Evolutionary conservation across 331 rosid genomes (phyloP).

Genomic region (Rhamnella rubrinervis): DNA sequence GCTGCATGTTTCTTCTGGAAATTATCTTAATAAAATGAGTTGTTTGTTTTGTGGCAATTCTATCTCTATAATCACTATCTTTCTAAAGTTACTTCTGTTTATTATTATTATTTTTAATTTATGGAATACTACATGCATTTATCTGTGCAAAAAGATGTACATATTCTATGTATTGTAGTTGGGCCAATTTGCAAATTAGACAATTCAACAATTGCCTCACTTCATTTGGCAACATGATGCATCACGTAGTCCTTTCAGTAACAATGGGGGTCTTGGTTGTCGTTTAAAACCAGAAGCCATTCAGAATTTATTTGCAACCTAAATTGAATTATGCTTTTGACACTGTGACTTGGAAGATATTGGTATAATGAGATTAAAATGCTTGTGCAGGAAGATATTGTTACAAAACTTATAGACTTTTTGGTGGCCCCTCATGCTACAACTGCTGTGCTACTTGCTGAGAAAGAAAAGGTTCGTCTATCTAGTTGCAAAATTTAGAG

Average conservation of each 20-base stretch:
- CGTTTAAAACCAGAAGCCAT: no score
- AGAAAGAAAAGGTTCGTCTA: conserved; percentile 67
- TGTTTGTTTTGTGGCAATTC: not conserved
- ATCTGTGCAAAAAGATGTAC: not conserved
- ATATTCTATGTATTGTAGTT: not conserved
- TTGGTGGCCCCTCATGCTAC: conserved; percentile 85
- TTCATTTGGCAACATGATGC: not conserved
- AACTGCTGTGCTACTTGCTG: conserved; percentile 62
- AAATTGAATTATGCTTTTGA: conserved; percentile 2
- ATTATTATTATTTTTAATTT: not conserved
- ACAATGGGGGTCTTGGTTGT: no score
- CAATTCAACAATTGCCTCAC: not conserved
- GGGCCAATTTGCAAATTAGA: not conserved
- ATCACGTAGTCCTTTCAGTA: no score
- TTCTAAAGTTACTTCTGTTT: not conserved
- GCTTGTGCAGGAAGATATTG: conserved; percentile 71
- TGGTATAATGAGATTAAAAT: conserved; percentile 27
- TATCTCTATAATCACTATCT: no score
- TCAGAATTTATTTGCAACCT: not conserved
- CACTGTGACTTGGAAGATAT: conserved; percentile 16
- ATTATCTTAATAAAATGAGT: not conserved
- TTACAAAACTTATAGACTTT: conserved; percentile 74
- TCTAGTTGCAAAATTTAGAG: not conserved
- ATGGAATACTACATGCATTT: not conserved
- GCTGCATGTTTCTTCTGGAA: not conserved